Percentiles rank a stretch among this genome's conserved stretches.
phyloP scores from a whole-genome alignment of 371 early-diverging fungal species.

The Dichotomocladium elegans region DNA sequence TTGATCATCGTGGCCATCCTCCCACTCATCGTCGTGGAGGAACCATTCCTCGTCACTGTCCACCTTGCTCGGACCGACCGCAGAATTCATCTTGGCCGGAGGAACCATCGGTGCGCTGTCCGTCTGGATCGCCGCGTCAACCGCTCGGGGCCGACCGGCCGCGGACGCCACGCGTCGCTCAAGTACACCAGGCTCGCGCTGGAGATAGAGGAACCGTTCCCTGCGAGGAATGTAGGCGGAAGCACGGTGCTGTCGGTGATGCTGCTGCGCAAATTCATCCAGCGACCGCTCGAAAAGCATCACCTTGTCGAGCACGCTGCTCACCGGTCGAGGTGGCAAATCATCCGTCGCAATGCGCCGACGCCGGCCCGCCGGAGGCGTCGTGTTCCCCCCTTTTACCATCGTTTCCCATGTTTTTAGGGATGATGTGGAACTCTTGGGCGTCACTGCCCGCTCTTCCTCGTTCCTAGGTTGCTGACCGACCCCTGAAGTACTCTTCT shows the following conservation, averaged over 20 bases:
- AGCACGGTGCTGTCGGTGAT: conserved; percentile 17
- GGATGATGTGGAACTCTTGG: no score
- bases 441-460: no score
- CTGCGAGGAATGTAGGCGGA: conserved; percentile 35
- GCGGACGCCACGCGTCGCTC: conserved; percentile 13
- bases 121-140: conserved; percentile 17
- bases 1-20: conserved; percentile 12
- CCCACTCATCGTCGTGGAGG: conserved; percentile 20
- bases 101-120: no score
- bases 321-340: conserved; percentile 10
- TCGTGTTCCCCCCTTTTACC: no score
- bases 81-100: no score
- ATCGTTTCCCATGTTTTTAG: no score
- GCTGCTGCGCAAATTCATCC: conserved; percentile 30
- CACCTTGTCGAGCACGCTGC: conserved; percentile 43
- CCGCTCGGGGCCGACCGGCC: conserved; percentile 3
- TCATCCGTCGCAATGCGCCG: conserved; percentile 17
- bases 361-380: no score
- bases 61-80: conserved; percentile 9
- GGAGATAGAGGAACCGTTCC: conserved; percentile 37
- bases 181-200: conserved; percentile 34
- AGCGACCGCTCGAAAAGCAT: conserved; percentile 41
- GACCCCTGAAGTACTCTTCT: no score
- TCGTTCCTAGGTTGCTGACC: no score
- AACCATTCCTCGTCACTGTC: conserved; percentile 27